Conservation (phyloP, 495 filamentous ascomycete species). For the Letharia columbiana region DNA sequence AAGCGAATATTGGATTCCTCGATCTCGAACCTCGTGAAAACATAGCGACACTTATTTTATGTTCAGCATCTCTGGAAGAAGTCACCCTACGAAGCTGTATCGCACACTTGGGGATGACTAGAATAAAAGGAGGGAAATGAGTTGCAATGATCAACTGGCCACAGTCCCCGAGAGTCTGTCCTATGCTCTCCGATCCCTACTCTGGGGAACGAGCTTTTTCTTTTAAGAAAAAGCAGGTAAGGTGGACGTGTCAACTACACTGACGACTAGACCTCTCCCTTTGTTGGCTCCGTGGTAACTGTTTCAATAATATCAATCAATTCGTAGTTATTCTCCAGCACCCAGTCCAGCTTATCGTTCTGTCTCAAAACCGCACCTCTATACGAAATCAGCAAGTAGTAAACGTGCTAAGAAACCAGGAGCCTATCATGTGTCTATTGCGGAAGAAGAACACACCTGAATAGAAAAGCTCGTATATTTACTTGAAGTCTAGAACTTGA, state of each 20-base stretch:
- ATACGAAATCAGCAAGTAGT: not conserved
- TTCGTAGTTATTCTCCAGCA: constrained; percentile 97
- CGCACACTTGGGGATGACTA: no score
- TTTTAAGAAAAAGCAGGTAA: no score
- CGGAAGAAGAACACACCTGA: constrained; percentile 86
- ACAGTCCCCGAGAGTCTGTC: no score
- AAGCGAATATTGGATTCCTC: no score
- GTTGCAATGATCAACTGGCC: no score
- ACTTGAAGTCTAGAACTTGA: constrained; percentile 92
- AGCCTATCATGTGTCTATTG: constrained; percentile 77
- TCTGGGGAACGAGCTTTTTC: no score
- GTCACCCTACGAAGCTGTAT: no score
- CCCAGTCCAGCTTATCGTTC: constrained; percentile 98
- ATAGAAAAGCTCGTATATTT: constrained; percentile 74
- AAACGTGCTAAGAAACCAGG: not conserved
- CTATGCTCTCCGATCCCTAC: not conserved
- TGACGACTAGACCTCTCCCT: constrained; percentile 89
- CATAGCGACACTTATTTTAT: no score
- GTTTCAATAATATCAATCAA: constrained; percentile 98
- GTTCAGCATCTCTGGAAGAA: no score
- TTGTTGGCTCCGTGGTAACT: constrained; percentile 97
- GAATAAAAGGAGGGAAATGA: no score
- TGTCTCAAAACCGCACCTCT: constrained; percentile 75
- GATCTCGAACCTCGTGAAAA: no score
- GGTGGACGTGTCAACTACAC: constrained; percentile 56